A percentile compares a stretch with the other conserved stretches of the same genome.
Evolutionary conservation across 2,329 filamentous ascomycete genomes (phyloP).

Genomic region (Talaromyces sp.): DNA sequence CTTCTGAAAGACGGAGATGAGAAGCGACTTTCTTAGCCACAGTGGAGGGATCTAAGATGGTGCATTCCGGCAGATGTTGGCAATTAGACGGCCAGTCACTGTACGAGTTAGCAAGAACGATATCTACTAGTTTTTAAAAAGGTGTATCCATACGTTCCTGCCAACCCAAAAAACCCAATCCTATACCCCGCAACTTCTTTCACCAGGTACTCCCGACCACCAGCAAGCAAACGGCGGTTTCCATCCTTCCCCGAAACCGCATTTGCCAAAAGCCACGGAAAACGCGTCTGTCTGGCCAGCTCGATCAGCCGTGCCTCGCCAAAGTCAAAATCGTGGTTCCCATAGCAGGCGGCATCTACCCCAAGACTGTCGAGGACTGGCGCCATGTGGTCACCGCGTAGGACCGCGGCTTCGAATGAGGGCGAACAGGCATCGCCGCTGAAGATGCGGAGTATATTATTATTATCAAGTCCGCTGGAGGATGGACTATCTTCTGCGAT

Average conservation of each 20-base stretch:
- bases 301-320: constrained; percentile 13
- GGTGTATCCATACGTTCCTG: constrained; percentile 13
- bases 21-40: not conserved
- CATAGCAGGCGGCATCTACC: constrained; percentile 15
- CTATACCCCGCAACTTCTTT: constrained; percentile 7
- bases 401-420: constrained; percentile 15
- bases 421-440: constrained; percentile 18
- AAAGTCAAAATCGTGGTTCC: constrained; percentile 18
- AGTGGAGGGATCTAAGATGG: not conserved
- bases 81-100: constrained; percentile 20
- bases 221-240: constrained; percentile 5
- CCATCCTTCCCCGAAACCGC: not conserved
- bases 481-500: not conserved
- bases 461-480: not conserved
- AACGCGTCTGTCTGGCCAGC: constrained; percentile 10
- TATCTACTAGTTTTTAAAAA: too few species aligned
- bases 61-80: constrained; percentile 11
- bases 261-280: constrained; percentile 7
- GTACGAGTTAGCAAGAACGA: not conserved
- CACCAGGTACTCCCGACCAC: constrained; percentile 12
- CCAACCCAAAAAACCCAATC: constrained; percentile 16
- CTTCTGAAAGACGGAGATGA: not conserved
- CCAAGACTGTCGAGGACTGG: constrained; percentile 14
- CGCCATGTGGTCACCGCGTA: constrained; percentile 16
- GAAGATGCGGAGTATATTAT: constrained; percentile 7